Evolutionary conservation across 1,139 yeast species (phyloP).

Genomic region (Scheffersomyces cryptocercus): DNA sequence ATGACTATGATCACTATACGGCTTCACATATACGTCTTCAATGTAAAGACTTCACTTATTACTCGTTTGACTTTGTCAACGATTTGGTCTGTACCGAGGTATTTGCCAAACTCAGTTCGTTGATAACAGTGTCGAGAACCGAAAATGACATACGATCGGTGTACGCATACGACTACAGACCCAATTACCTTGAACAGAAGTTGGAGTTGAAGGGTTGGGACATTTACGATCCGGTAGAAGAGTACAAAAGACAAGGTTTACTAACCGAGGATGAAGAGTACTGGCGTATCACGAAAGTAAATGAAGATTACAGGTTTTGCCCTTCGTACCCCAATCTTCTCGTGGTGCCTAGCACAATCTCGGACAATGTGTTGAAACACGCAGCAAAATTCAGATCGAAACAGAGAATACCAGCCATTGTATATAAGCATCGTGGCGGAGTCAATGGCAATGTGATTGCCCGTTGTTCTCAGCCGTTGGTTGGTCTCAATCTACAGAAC

Average conservation of each 20-base stretch:
- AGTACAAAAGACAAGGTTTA: slow-evolving; percentile 68
- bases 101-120: slow-evolving; percentile 65
- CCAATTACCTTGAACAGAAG: slow-evolving; percentile 63
- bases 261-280: slow-evolving; percentile 21
- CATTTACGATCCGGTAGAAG: slow-evolving; percentile 61
- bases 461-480: slow-evolving; percentile 90
- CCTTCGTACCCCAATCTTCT: slow-evolving; percentile 71
- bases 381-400: slow-evolving; percentile 87
- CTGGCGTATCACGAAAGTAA: slow-evolving; percentile 76
- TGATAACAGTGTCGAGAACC: slow-evolving; percentile 47
- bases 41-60: slow-evolving; percentile 86
- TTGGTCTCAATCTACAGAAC: slow-evolving; percentile 79
- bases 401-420: slow-evolving; percentile 76
- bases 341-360: slow-evolving; percentile 71
- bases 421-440: slow-evolving; percentile 63
- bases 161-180: slow-evolving; percentile 51
- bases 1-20: slow-evolving; percentile 29
- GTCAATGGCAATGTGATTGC: slow-evolving; percentile 78
- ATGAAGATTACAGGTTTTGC: slow-evolving; percentile 66
- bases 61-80: slow-evolving; percentile 71
- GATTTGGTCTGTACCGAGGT: slow-evolving; percentile 67
- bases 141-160: slow-evolving; percentile 43
- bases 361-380: slow-evolving; percentile 80
- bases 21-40: slow-evolving; percentile 63
- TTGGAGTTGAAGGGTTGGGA: slow-evolving; percentile 66